Evolutionary conservation across 495 filamentous ascomycete genomes (phyloP).

Genomic region (Evernia prunastri): DNA sequence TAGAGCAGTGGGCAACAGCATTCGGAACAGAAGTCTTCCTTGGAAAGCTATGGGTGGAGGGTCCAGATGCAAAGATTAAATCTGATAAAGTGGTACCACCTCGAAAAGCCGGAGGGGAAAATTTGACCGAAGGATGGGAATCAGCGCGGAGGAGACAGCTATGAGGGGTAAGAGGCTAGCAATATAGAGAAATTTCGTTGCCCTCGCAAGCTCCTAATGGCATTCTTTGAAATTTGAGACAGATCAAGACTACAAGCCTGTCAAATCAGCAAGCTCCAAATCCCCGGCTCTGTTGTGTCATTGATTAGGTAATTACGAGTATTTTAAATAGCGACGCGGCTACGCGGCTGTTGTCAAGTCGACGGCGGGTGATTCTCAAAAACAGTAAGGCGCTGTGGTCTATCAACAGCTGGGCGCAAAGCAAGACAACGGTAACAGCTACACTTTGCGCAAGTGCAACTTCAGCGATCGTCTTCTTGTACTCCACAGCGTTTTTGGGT

Average conservation of each 20-base stretch:
- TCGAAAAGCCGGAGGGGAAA: not conserved
- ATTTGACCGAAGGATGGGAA: not conserved
- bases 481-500: not conserved
- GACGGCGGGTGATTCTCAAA: slow-evolving; percentile 7
- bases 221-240: too few species aligned
- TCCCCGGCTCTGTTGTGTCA: too few species aligned
- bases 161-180: not conserved
- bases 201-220: too few species aligned
- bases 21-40: not conserved
- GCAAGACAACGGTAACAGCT: slow-evolving; percentile 3
- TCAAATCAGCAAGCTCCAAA: too few species aligned
- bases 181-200: not conserved
- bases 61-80: not conserved
- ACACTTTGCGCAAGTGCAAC: not conserved
- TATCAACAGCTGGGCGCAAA: slow-evolving; percentile 17
- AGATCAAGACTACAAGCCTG: too few species aligned
- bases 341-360: slow-evolving; percentile 4
- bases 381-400: not conserved
- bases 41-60: not conserved
- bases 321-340: too few species aligned
- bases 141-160: not conserved
- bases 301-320: too few species aligned
- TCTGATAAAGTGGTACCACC: not conserved
- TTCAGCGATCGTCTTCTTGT: not conserved
- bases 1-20: slow-evolving; percentile 1